phyloP scores from a whole-genome alignment of 1,139 yeast genomes.

The Kodamaea plutei region DNA sequence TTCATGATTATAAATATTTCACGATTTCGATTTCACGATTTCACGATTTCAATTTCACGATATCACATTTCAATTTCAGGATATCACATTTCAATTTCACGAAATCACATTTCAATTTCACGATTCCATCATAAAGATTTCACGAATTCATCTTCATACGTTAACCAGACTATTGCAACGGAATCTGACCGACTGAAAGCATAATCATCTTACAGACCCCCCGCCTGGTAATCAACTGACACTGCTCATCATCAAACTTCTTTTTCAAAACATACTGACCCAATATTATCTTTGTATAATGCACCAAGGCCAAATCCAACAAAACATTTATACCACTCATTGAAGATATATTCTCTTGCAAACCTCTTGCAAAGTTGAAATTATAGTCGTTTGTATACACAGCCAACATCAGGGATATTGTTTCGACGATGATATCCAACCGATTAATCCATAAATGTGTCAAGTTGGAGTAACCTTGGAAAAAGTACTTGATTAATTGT shows the following conservation, averaged over 20 bases:
- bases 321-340: conserved; percentile 12
- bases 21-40: too few species aligned
- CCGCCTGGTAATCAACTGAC: conserved; percentile 36
- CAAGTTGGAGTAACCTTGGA: conserved; percentile 35
- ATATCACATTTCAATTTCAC: too few species aligned
- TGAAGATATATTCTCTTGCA: conserved; percentile 4
- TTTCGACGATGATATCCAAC: conserved; percentile 6
- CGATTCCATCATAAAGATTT: too few species aligned
- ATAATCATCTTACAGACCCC: conserved; percentile 42
- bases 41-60: too few species aligned
- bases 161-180: conserved; percentile 15
- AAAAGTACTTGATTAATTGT: conserved; percentile 18
- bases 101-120: too few species aligned
- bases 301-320: conserved; percentile 34
- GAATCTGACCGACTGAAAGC: conserved; percentile 42
- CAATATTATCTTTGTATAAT: conserved; percentile 35
- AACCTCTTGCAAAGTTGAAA: conserved; percentile 3
- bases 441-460: conserved; percentile 14
- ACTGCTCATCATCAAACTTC: conserved; percentile 27
- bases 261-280: conserved; percentile 43
- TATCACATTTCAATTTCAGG: too few species aligned
- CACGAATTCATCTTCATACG: too few species aligned
- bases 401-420: conserved; percentile 2
- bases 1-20: too few species aligned
- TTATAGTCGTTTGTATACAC: conserved; percentile 1